Evolutionary conservation across 371 early-diverging fungal genomes (phyloP), one percentile per base, ranked within the genome.

Genomic region (Apophysomyces trapeziformis): DNA sequence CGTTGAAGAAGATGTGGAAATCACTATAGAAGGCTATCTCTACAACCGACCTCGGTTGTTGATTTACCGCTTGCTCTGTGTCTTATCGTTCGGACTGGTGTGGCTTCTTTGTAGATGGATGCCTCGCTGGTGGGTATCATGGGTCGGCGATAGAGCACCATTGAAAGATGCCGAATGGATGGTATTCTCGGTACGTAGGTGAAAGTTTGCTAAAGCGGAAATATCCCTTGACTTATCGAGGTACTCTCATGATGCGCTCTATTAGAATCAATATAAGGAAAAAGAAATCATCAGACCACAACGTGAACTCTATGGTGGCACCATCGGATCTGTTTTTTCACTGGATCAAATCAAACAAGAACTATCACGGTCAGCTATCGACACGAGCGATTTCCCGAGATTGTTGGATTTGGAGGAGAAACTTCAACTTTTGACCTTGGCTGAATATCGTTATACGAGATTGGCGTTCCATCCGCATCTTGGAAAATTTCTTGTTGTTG

Each of bases 51-150:
- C 76, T 0, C 73, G 82, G 1, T 61, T 79, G 16, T 71, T 86
- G 38, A 13, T 89, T 8, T 96, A 91, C 73, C 76, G 85, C 57
- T 2, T 90, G 4, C 65, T 81, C 5, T 90, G 89, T 37, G n/a
- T 93, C 44, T 58, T 91, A 38, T 85, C 93, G 1, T 73, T 80
- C 4, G 97, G 97, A 3, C 44, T 92, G 13, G 67, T 91, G 3
- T 92, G 88, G 70, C 78, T 97, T 11, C 47, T 94, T 4, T 90
- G 88, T 65, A 87, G 95, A 44, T 97, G 97, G 97, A 76, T 95
- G 63, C 94, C 96, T 21, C 72, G 71, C 35, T 80, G 90, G 76
- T 91, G 90, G 79, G 75, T 95, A 39, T 64, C 74, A 14, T 88
- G 89, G 79, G 87, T 88, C 0, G 91, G 91, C 32, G 58, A 61